A percentile compares a stretch with the other conserved stretches of the same genome.
phyloP scores from a whole-genome alignment of 192 early-diverging fungal genomes.

The Backusella westeae region DNA sequence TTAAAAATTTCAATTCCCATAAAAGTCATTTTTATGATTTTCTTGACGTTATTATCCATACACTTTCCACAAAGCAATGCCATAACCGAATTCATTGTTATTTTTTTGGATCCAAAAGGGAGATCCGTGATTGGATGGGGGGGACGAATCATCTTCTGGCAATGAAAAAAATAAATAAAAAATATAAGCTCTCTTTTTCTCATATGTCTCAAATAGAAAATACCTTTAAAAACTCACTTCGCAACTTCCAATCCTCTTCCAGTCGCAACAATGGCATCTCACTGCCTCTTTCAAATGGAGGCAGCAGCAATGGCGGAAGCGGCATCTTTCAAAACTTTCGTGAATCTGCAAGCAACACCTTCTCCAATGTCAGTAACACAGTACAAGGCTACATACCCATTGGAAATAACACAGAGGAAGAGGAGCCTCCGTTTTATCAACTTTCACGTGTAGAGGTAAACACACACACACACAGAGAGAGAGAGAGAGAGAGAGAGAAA shows the following conservation, averaged over 20 bases:
- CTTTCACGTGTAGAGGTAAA: constrained; percentile 41
- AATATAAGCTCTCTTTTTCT: neutral
- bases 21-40: too few species aligned
- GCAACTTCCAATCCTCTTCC: constrained; percentile 38
- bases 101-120: neutral
- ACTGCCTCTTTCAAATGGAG: constrained; percentile 20
- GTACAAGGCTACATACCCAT: constrained; percentile 45
- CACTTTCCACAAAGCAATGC: too few species aligned
- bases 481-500: neutral
- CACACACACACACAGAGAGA: neutral
- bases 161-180: constrained; percentile 4
- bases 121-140: neutral
- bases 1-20: too few species aligned
- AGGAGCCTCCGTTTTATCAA: constrained; percentile 39
- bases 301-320: neutral
- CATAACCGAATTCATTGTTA: too few species aligned
- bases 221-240: constrained; percentile 46
- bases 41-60: too few species aligned
- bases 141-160: neutral
- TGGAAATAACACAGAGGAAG: constrained; percentile 25
- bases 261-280: constrained; percentile 5
- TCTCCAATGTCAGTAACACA: constrained; percentile 33
- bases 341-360: constrained; percentile 27
- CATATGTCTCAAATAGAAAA: constrained; percentile 35
- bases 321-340: constrained; percentile 16